Base-by-base conservation (phyloP, 768 basidiomycete genomes). In the Dendrothele bispora region DNA sequence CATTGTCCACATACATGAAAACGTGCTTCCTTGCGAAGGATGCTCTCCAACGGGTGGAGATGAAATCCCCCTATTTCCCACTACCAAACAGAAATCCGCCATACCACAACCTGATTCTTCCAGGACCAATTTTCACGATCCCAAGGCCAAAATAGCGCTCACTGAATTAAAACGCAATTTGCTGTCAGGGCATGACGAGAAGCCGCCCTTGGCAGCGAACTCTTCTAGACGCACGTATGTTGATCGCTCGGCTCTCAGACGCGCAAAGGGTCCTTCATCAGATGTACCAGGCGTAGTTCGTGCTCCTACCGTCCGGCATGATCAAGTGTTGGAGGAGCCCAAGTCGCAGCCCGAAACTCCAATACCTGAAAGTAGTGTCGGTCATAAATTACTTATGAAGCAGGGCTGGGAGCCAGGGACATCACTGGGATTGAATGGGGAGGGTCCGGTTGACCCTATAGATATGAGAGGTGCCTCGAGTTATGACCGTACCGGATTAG, bases 351-450 rank as follows among this genome's bases (percentile, higher is more conserved):
- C 76, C 12, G 68, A 82, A 17, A 55, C 63, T 5, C 81, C 85
- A 0, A 57, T 90, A 18, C 60, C 79, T 2, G 58, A 73, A 3
- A 69, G 72, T 15, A 91, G 88, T 56, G 67, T 90, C 44, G 90
- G 88, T 1, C 81, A 86, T 56, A 74, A 70, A 29, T 67, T 91
- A 25, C 69, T 91, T 1, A 68, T 82, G 61, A 85, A 83, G 60
- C 86, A 87, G 62, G 88, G 88, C 1, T 91, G 89, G 90, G 68
- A 72, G 15, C 88, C 86, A 7, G 89, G 88, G 1, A 72, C 73
- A 20, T 69, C 75, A 3, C 72, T 86, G 15, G 82, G 82, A 3
- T 51, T 58, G 12, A 43, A 61, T 6, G 51, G 54, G 15, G 60
- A 58, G 10, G 61, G 62, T 14, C 62, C 83, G 14, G 64, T 80